Base-by-base conservation (phyloP, 495 filamentous ascomycete species). In the Penicillium ochrochloron region DNA sequence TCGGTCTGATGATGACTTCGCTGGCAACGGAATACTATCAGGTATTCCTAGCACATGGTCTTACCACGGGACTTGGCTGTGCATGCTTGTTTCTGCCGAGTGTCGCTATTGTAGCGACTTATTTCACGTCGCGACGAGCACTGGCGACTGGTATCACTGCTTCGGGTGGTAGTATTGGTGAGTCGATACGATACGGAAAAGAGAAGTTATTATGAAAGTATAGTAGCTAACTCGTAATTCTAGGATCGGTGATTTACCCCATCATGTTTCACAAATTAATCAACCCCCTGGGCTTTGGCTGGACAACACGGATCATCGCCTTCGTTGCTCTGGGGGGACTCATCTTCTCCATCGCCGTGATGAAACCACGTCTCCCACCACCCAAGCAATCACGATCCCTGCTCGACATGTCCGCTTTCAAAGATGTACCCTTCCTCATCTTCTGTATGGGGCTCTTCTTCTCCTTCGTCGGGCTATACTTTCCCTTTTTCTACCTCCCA, bases 191-290 rank as follows among this genome's bases (percentile, higher is more conserved):
- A n/a, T n/a, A n/a, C n/a, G n/a, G n/a, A 34, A 60, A 60, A 58
- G n/a, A 21, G 9, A 8, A 19, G 33, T 2, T 5, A 62, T 10
- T 56, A 5, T 17, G 53, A 4, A 2, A 21, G 12, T 9, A 52
- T 29, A 12, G 25, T 31, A n/a, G 48, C 48, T 52, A 31, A 52
- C 3, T 4, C 23, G 15, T 0, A 11, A 31, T 1, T 9, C 2
- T 63, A 66, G 84, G 84, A 35, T 80, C 84, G 4, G 75, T 85
- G 29, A 76, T 86, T 29, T 86, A 82, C 62, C 83, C 85, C 0
- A 82, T 86, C 60, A 68, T 85, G 23, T 83, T 86, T 67, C 76
- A 82, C 61, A 73, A 74, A 29, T 73, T 88, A 1, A 74, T 82
- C 27, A 78, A 75, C 0, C 60, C 55, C 9, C 71, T 86, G 46